A percentile compares a stretch with the other conserved stretches of the same genome.
Evolutionary conservation across 1,139 yeast genomes (phyloP).

Genomic region (Geotrichum candidum): DNA sequence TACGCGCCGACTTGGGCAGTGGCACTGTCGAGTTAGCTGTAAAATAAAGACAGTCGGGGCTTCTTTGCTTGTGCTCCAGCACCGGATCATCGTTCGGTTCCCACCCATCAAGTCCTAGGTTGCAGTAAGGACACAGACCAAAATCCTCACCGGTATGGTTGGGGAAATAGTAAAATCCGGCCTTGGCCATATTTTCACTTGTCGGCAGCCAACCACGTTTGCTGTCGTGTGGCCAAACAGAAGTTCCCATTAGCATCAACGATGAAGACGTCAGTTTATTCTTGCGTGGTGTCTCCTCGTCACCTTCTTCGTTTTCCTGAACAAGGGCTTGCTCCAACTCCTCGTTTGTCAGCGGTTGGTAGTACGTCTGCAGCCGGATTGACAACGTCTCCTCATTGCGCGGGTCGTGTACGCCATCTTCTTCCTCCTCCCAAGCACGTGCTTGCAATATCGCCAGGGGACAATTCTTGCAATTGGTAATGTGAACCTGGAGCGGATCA

Average conservation of each 20-base stretch:
- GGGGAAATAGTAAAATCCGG: constrained; percentile 72
- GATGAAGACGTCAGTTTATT: neutral
- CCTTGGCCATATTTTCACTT: constrained; percentile 46
- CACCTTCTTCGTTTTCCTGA: neutral
- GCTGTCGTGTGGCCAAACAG: constrained; percentile 50
- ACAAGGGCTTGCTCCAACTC: constrained; percentile 10
- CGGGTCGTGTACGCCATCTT: constrained; percentile 36
- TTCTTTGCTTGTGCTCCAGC: constrained; percentile 37
- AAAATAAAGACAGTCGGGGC: constrained; percentile 48
- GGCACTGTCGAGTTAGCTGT: constrained; percentile 15
- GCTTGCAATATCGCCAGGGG: constrained; percentile 35
- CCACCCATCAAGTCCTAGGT: constrained; percentile 66
- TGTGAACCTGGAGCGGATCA: constrained; percentile 42
- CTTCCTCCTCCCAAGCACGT: constrained; percentile 25
- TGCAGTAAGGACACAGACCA: constrained; percentile 70
- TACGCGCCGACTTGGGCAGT: neutral
- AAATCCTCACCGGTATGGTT: constrained; percentile 52
- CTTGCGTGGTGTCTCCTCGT: neutral
- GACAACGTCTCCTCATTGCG: constrained; percentile 35
- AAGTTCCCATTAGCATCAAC: constrained; percentile 14
- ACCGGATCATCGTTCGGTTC: constrained; percentile 60
- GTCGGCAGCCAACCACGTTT: constrained; percentile 41
- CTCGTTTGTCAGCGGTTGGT: constrained; percentile 27
- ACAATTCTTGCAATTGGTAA: constrained; percentile 44
- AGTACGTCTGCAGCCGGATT: constrained; percentile 48